These are phyloP conservation scores for Rhinocladiella mackenziei DNA, from an alignment of 2,329 filamentous ascomycete species.

Conservation along the genomic window DNA sequence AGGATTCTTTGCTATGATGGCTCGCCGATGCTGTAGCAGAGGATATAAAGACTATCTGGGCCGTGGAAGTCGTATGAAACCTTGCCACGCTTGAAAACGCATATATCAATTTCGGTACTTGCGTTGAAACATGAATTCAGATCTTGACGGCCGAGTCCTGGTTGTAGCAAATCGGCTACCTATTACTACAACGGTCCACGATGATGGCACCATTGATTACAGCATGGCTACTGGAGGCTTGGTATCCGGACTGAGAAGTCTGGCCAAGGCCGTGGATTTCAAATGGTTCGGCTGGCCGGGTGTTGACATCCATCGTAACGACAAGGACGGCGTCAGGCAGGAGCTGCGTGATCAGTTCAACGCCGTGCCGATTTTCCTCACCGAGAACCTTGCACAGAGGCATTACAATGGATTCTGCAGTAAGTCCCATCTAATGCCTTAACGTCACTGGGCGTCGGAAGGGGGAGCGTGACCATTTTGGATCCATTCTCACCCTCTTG, in stretches of 20 bases:
- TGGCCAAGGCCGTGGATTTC: conserved; percentile 89
- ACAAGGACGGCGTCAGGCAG: conserved; percentile 68
- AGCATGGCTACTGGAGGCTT: conserved; percentile 95
- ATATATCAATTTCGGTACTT: too few relatives aligned
- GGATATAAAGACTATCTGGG: too few relatives aligned
- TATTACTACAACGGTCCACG: conserved; percentile 89
- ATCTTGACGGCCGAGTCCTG: conserved; percentile 53
- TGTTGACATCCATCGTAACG: conserved; percentile 80
- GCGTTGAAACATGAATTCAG: conserved; percentile 5
- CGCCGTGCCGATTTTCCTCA: conserved; percentile 86
- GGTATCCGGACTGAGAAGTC: conserved; percentile 84
- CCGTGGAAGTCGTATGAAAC: too few relatives aligned
- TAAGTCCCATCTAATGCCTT: conserved; percentile 42
- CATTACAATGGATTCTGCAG: conserved; percentile 98
- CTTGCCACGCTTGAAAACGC: too few relatives aligned
- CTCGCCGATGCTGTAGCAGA: too few relatives aligned
- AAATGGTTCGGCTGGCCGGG: conserved; percentile 99
- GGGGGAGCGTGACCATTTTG: background rate
- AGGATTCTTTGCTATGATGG: too few relatives aligned
- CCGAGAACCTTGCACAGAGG: conserved; percentile 82
- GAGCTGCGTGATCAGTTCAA: conserved; percentile 81
- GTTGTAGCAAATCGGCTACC: conserved; percentile 92
- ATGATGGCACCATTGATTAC: conserved; percentile 87
- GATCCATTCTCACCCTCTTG: conserved; percentile 5
- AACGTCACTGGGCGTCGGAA: background rate